phyloP scores from a whole-genome alignment of 805 yeast genomes.

The Nakazawaea ambrosiae region DNA sequence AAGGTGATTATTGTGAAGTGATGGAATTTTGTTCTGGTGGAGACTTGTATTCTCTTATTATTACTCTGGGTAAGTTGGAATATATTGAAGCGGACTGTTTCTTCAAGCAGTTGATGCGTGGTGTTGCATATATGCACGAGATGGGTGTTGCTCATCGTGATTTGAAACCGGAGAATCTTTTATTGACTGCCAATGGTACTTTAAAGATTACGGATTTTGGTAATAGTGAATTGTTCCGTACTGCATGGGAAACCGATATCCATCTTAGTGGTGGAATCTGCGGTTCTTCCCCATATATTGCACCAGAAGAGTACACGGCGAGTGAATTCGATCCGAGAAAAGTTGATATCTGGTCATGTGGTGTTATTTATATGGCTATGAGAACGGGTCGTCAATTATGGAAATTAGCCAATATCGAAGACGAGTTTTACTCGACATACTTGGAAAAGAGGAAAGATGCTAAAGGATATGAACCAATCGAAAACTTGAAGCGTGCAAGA shows the following conservation, averaged over 20 bases:
- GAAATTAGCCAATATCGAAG: conserved; percentile 76
- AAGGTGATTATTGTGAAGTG: conserved; percentile 77
- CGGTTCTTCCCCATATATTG: conserved; percentile 86
- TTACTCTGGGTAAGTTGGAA: conserved; percentile 72
- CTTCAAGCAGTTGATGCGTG: conserved; percentile 77
- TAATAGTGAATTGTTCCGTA: conserved; percentile 71
- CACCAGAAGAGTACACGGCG: conserved; percentile 74
- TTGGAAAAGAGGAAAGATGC: conserved; percentile 72
- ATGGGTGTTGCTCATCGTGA: conserved; percentile 90
- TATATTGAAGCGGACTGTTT: conserved; percentile 85
- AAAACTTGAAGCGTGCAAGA: conserved; percentile 72
- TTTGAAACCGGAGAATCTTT: conserved; percentile 79
- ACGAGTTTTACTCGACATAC: conserved; percentile 74
- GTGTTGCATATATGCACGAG: conserved; percentile 82
- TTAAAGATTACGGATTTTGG: conserved; percentile 88
- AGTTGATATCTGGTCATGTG: conserved; percentile 90
- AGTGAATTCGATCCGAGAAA: conserved; percentile 73
- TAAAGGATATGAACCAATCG: conserved; percentile 89
- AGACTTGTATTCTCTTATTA: conserved; percentile 66
- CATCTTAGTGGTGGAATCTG: conserved; percentile 70
- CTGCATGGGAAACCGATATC: conserved; percentile 76
- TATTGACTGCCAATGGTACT: conserved; percentile 64
- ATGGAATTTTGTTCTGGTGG: conserved; percentile 86
- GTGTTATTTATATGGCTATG: conserved; percentile 90
- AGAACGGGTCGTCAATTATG: conserved; percentile 91